Evolutionary conservation across 768 basidiomycete genomes (phyloP), one percentile per base, ranked within the genome.

Genomic region (Leucogyrophana mollusca): DNA sequence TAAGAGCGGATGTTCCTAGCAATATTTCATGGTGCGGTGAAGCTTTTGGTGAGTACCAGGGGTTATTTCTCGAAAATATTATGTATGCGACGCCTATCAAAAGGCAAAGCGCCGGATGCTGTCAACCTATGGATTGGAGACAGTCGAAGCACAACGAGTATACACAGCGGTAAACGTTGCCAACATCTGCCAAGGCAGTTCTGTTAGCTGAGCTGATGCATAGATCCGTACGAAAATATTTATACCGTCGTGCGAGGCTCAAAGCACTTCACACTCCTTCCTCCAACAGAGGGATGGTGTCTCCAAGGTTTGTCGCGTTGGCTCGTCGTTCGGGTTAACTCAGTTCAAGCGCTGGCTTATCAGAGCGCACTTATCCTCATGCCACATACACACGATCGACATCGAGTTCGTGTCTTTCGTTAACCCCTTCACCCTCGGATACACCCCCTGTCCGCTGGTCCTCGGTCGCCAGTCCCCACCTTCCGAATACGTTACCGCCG

Each of bases 111-210:
- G 14, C 90, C 94, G 0, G 94, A 97, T 57, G 94, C 92, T 4
- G 91, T 92, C 3, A 96, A 96, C 60, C 58, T 97, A 16, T 97
- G 94, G 93, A 89, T 96, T 27, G 94, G 94, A 9, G 77, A 88
- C 56, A 71, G 73, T 45, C 69, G 72, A 47, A 93, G 90, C 58
- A 70, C 82, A 11, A 96, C 94, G 1, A 90, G 86, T 45, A 76
- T 95, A 36, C 94, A 97, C 61, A 88, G 81, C 58, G 93, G 92
- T 90, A 53, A 42, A 72, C 53, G 17, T 24, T 21, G 16, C 13
- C 27, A 30, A 30, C 27, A 22, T 45, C n/a, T 35, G 8, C 34
- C 38, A 23, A 35, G 16, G 34, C 45, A 43, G 53, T 34, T 33
- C 16, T 17, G 10, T 32, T 34, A 36, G 16, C 27, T 34, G 22